These are phyloP conservation scores for Claviceps sp. DNA, from an alignment of 2,329 filamentous ascomycete species.

Conservation along the genomic window DNA sequence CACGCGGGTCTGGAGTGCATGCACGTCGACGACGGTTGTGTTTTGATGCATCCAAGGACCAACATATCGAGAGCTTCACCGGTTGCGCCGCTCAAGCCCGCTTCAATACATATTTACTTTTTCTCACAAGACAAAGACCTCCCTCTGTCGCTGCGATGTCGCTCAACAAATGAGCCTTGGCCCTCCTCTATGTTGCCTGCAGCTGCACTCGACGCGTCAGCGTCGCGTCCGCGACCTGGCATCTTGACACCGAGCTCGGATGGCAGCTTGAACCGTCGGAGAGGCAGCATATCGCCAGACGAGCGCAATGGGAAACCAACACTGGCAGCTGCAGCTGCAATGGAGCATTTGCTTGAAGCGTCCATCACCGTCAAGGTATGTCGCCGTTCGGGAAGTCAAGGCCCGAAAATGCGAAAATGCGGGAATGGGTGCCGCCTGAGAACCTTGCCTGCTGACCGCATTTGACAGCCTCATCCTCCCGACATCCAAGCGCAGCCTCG, in stretches of 20 bases:
- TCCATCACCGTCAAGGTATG: constrained; percentile 39
- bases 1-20: too few species aligned
- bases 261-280: constrained; percentile 22
- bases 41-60: background rate
- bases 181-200: constrained; percentile 20
- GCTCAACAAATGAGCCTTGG: constrained; percentile 4
- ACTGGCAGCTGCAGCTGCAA: constrained; percentile 21
- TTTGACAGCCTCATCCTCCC: constrained; percentile 38
- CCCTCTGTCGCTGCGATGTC: constrained; percentile 1
- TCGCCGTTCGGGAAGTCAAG: too few species aligned
- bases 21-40: background rate
- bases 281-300: constrained; percentile 17
- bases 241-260: constrained; percentile 28
- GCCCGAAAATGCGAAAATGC: too few species aligned
- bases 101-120: background rate
- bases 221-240: constrained; percentile 34
- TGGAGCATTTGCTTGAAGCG: constrained; percentile 38
- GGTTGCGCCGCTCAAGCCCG: background rate
- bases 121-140: background rate
- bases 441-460: constrained; percentile 9
- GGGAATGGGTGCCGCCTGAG: background rate
- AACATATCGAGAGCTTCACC: background rate
- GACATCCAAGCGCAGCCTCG: constrained; percentile 39
- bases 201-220: constrained; percentile 25
- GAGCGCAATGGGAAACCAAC: constrained; percentile 22